Percentiles rank a stretch among this genome's conserved stretches.
Conservation (phyloP, 768 basidiomycete species). For the Coprinopsis marcescibilis region DNA sequence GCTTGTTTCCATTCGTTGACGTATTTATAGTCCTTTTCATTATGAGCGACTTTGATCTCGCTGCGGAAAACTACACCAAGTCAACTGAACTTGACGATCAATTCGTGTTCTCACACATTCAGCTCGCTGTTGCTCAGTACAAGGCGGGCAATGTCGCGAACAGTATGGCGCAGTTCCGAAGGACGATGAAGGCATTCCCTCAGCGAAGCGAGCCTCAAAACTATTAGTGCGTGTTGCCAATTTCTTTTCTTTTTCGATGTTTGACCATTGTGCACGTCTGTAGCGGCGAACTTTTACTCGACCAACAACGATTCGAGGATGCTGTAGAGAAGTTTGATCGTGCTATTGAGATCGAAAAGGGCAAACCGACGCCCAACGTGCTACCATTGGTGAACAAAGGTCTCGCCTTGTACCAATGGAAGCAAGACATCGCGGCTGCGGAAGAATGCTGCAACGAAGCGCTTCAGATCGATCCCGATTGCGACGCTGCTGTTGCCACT, state of each 20-base stretch:
- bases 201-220: conserved; percentile 85
- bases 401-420: conserved; percentile 94
- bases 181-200: conserved; percentile 81
- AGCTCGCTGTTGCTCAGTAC: conserved; percentile 96
- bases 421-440: conserved; percentile 78
- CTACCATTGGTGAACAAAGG: conserved; percentile 96
- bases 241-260: background rate
- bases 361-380: conserved; percentile 69
- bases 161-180: conserved; percentile 87
- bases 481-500: conserved; percentile 94
- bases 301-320: conserved; percentile 84
- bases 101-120: conserved; percentile 97
- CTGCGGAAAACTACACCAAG: conserved; percentile 86
- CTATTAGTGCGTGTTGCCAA: conserved; percentile 89
- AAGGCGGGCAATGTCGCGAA: conserved; percentile 73
- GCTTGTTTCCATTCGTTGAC: background rate
- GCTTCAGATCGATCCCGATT: conserved; percentile 81
- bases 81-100: conserved; percentile 79
- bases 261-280: background rate
- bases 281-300: conserved; percentile 91
- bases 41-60: conserved; percentile 81
- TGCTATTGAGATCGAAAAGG: conserved; percentile 82
- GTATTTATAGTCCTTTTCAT: conserved; percentile 76
- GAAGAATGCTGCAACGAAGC: conserved; percentile 87
- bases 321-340: conserved; percentile 90